A percentile compares a stretch with the other conserved stretches of the same genome.
These are phyloP conservation scores for Lipomyces oligophaga DNA, from an alignment of 805 yeast species.

Conservation along the genomic window DNA sequence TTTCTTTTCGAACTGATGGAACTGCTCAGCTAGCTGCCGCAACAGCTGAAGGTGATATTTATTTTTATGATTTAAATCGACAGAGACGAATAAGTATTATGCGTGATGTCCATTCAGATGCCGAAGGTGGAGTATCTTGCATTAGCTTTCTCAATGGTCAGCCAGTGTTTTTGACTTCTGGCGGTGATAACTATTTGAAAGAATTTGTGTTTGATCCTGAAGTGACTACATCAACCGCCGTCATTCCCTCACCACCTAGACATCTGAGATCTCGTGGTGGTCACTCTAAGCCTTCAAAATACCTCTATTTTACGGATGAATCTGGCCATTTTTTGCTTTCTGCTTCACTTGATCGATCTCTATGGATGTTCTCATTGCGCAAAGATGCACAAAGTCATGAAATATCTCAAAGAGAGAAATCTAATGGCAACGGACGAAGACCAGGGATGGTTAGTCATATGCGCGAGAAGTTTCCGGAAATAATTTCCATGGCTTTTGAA, in stretches of 20 bases:
- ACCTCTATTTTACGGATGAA: conserved; percentile 70
- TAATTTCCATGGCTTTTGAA: conserved; percentile 38
- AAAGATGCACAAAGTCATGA: conserved; percentile 97
- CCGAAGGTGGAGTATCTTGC: conserved; percentile 68
- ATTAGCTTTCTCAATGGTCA: conserved; percentile 83
- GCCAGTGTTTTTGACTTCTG: conserved; percentile 82
- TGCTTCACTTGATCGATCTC: conserved; percentile 77
- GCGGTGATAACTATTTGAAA: conserved; percentile 84
- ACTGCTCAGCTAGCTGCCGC: conserved; percentile 78
- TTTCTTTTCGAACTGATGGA: conserved; percentile 90
- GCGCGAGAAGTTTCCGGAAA: conserved; percentile 73
- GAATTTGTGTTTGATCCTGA: conserved; percentile 94
- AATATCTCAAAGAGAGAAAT: conserved; percentile 68
- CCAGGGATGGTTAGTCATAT: conserved; percentile 22
- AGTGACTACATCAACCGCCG: conserved; percentile 51
- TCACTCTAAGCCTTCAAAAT: conserved; percentile 85
- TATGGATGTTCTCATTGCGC: conserved; percentile 89
- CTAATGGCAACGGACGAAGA: conserved; percentile 34
- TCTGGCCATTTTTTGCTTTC: conserved; percentile 80
- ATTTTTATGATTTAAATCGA: conserved; percentile 75
- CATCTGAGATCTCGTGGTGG: conserved; percentile 92
- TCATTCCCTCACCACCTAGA: conserved; percentile 79
- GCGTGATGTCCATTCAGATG: conserved; percentile 61
- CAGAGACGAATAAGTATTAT: conserved; percentile 71
- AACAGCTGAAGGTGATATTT: conserved; percentile 72